These are phyloP conservation scores for Penicillium sp. DNA, from an alignment of 2,329 filamentous ascomycete genomes.

Conservation along the genomic window DNA sequence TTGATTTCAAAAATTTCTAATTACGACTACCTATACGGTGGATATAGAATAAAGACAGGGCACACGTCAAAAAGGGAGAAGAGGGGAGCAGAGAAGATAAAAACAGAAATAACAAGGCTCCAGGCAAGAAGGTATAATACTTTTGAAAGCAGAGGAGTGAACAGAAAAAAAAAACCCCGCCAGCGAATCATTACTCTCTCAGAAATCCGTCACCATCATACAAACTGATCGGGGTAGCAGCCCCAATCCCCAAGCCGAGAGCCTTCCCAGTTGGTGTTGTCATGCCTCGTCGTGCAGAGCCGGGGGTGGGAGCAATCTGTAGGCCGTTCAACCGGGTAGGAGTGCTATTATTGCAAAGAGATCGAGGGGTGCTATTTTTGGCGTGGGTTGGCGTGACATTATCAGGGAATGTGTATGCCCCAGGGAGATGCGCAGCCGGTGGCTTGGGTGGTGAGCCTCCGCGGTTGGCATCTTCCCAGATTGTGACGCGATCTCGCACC, in stretches of 20 bases:
- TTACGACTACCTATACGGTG: constrained; percentile 20
- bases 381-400: constrained; percentile 12
- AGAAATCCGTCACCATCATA: constrained; percentile 45
- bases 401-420: constrained; percentile 14
- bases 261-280: constrained; percentile 29
- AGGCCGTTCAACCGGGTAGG: constrained; percentile 16
- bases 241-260: constrained; percentile 30
- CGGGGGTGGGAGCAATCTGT: constrained; percentile 13
- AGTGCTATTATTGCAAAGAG: constrained; percentile 14
- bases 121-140: constrained; percentile 17
- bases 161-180: constrained; percentile 1
- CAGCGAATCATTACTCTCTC: constrained; percentile 29
- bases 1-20: constrained; percentile 9
- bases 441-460: constrained; percentile 15
- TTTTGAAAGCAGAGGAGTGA: constrained; percentile 11
- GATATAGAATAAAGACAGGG: constrained; percentile 8
- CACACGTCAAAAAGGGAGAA: constrained; percentile 1
- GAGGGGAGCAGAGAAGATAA: not conserved
- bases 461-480: constrained; percentile 40
- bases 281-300: constrained; percentile 19
- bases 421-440: constrained; percentile 5
- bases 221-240: constrained; percentile 46
- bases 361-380: constrained; percentile 16
- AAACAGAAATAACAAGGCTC: constrained; percentile 5
- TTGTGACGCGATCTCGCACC: constrained; percentile 31